Evolutionary conservation across 345 rosid genomes (phyloP).

Genomic region (Bretschneidera sinensis): DNA sequence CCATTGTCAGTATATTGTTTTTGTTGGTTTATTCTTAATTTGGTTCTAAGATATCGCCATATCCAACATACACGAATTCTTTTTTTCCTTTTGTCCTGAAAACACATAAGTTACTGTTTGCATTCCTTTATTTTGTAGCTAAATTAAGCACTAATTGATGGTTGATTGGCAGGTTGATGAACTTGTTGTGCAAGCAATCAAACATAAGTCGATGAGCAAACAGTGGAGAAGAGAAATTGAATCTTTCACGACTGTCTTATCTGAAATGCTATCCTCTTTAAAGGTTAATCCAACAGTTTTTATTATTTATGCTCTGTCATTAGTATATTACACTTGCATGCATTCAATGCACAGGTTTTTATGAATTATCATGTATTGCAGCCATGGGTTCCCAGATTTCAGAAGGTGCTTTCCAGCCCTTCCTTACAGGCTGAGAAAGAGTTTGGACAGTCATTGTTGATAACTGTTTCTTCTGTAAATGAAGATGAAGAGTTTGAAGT

Average conservation of each 20-base stretch:
- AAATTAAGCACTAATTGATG: slow-evolving; percentile 3
- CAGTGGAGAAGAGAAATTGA: slow-evolving; percentile 56
- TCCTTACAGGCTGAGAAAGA: slow-evolving; percentile 15
- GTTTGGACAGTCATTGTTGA: too few species aligned
- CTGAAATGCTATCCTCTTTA: slow-evolving; percentile 53
- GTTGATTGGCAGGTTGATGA: slow-evolving; percentile 61
- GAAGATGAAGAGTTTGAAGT: too few species aligned
- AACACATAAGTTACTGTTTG: neutral
- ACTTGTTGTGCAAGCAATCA: slow-evolving; percentile 65
- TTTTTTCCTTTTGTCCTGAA: neutral
- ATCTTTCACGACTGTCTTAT: slow-evolving; percentile 47
- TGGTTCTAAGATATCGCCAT: neutral
- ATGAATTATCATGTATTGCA: slow-evolving; percentile 31
- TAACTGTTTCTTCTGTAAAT: too few species aligned
- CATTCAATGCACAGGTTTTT: neutral
- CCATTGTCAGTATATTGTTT: neutral
- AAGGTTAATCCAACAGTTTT: slow-evolving; percentile 39
- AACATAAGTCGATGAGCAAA: slow-evolving; percentile 34
- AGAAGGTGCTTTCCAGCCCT: slow-evolving; percentile 30
- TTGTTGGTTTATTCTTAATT: neutral
- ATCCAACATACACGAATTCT: too few species aligned
- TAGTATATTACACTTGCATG: neutral
- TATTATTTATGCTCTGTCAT: neutral
- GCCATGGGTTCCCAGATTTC: slow-evolving; percentile 84
- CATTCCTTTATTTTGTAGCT: neutral